Conservation (phyloP, 2,329 filamentous ascomycete species). For the Fusarium abutilonis region DNA sequence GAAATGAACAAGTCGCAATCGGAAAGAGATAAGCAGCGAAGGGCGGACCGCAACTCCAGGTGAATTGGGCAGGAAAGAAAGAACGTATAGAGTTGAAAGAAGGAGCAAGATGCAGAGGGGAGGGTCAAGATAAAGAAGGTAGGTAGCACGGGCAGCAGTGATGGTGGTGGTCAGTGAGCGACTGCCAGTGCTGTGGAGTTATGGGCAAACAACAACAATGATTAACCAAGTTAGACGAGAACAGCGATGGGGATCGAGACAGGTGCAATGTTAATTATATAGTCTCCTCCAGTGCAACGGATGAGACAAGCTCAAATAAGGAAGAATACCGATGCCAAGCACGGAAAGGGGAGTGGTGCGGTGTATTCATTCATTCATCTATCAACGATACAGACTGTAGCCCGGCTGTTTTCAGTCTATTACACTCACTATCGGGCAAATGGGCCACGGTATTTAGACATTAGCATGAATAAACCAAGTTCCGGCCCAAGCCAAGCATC, state of each 20-base stretch:
- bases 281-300: constrained; percentile 15
- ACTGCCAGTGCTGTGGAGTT: constrained; percentile 20
- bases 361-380: neutral
- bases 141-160: neutral
- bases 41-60: constrained; percentile 20
- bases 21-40: constrained; percentile 40
- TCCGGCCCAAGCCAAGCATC: constrained; percentile 20
- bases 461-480: constrained; percentile 29
- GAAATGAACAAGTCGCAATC: constrained; percentile 16
- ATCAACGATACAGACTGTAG: constrained; percentile 4
- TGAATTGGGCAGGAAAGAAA: constrained; percentile 24
- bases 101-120: constrained; percentile 11
- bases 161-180: constrained; percentile 4
- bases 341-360: constrained; percentile 25
- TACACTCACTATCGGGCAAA: constrained; percentile 28
- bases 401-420: constrained; percentile 25
- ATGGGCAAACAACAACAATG: neutral
- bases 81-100: constrained; percentile 29
- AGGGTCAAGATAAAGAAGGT: constrained; percentile 12
- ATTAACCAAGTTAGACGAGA: neutral
- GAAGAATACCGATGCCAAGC: constrained; percentile 27
- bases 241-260: constrained; percentile 8
- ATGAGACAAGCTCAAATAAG: constrained; percentile 38
- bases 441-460: constrained; percentile 22
- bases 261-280: constrained; percentile 27